These are phyloP conservation scores for Setomelanomma holmii DNA, from an alignment of 2,329 filamentous ascomycete genomes.

Conservation along the genomic window DNA sequence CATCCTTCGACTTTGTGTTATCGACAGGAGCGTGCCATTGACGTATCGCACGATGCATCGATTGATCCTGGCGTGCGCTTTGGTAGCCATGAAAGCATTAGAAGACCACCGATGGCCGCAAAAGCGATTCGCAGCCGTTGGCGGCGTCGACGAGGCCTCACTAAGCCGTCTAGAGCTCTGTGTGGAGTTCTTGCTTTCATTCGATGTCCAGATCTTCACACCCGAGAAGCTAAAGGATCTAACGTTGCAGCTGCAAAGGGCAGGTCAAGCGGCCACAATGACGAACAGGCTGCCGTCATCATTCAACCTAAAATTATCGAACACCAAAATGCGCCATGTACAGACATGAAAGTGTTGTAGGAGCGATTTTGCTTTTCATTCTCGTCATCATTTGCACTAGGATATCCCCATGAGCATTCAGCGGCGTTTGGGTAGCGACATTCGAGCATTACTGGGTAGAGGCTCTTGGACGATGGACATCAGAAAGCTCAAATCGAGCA, in stretches of 20 bases:
- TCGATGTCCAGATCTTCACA: conserved; percentile 49
- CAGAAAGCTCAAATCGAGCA: background rate
- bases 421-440: conserved; percentile 29
- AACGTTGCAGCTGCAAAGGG: conserved; percentile 47
- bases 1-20: conserved; percentile 80
- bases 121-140: conserved; percentile 81
- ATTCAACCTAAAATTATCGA: conserved; percentile 41
- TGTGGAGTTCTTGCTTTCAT: conserved; percentile 55
- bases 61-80: conserved; percentile 79
- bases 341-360: conserved; percentile 15
- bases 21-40: conserved; percentile 76
- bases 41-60: conserved; percentile 87
- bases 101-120: conserved; percentile 92
- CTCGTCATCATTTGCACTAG: conserved; percentile 19
- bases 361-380: background rate
- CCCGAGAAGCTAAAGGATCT: conserved; percentile 43
- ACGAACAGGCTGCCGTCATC: conserved; percentile 41
- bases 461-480: conserved; percentile 4
- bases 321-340: conserved; percentile 32
- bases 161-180: conserved; percentile 86
- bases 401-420: conserved; percentile 34
- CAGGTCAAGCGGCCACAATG: conserved; percentile 47
- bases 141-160: conserved; percentile 83
- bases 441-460: conserved; percentile 10
- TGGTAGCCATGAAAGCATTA: conserved; percentile 93